Conservation (phyloP, 2,329 filamentous ascomycete genomes). For the Arthroderma sp. region DNA sequence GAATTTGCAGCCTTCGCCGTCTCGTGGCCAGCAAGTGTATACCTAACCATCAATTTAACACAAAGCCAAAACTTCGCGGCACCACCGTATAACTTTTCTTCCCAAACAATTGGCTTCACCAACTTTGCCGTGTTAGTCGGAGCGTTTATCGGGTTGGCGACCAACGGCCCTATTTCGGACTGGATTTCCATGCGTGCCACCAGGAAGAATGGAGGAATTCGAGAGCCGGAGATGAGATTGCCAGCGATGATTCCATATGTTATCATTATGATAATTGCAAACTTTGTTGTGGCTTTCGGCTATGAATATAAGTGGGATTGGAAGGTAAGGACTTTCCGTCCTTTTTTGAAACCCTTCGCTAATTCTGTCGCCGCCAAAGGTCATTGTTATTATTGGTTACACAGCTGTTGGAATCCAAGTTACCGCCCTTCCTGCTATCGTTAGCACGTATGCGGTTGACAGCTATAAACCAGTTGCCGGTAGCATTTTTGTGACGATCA, state of each 20-base stretch:
- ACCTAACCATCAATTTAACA: slow-evolving; percentile 50
- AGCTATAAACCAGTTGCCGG: slow-evolving; percentile 52
- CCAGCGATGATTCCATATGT: slow-evolving; percentile 46
- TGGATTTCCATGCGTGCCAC: slow-evolving; percentile 45
- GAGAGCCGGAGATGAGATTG: slow-evolving; percentile 47
- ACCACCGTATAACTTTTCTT: slow-evolving; percentile 42
- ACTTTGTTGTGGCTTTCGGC: slow-evolving; percentile 43
- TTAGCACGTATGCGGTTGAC: slow-evolving; percentile 46
- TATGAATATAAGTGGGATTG: slow-evolving; percentile 42
- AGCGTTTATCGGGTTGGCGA: slow-evolving; percentile 40
- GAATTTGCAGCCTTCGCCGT: slow-evolving; percentile 50
- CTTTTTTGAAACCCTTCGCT: not conserved
- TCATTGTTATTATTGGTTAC: slow-evolving; percentile 46
- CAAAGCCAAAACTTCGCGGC: slow-evolving; percentile 41
- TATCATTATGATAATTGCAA: slow-evolving; percentile 44
- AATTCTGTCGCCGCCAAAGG: slow-evolving; percentile 8
- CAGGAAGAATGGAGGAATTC: slow-evolving; percentile 39
- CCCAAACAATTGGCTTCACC: slow-evolving; percentile 40
- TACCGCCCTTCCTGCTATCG: slow-evolving; percentile 47
- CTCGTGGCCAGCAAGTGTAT: slow-evolving; percentile 45
- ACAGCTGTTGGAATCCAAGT: slow-evolving; percentile 45
- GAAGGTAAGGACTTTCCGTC: slow-evolving; percentile 26
- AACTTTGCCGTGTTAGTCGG: slow-evolving; percentile 46
- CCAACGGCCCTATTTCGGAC: slow-evolving; percentile 43
- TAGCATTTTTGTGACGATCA: slow-evolving; percentile 46